Percentiles rank a stretch among this genome's conserved stretches.
Evolutionary conservation across 805 yeast species (phyloP).

Genomic region (Yamadazyma insecticola): DNA sequence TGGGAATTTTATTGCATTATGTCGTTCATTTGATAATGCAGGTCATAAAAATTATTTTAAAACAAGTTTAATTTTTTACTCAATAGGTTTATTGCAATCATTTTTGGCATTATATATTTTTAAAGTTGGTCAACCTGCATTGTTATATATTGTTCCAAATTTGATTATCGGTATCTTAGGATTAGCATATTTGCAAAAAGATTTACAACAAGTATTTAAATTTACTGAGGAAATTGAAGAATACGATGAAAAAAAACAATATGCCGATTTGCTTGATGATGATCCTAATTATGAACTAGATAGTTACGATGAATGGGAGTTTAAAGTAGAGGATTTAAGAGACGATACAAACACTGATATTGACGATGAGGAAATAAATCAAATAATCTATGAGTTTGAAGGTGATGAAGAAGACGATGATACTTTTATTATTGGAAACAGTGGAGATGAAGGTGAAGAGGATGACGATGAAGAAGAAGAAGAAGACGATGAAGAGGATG

Average conservation of each 20-base stretch:
- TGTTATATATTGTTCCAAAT: slow-evolving; percentile 58
- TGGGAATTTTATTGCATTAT: slow-evolving; percentile 47
- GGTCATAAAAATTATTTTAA: slow-evolving; percentile 50
- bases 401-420: slow-evolving; percentile 16
- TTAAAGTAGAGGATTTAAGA: slow-evolving; percentile 14
- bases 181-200: slow-evolving; percentile 37
- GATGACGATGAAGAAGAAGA: slow-evolving; percentile 2
- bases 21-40: slow-evolving; percentile 45
- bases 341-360: slow-evolving; percentile 17
- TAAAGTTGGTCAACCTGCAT: slow-evolving; percentile 60
- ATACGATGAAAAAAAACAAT: slow-evolving; percentile 3
- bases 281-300: slow-evolving; percentile 14
- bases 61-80: slow-evolving; percentile 44
- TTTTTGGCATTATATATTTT: slow-evolving; percentile 33
- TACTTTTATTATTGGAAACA: slow-evolving; percentile 10
- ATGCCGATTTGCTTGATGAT: too few relatives aligned
- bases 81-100: slow-evolving; percentile 42
- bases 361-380: slow-evolving; percentile 13
- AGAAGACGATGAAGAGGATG: slow-evolving; percentile 8
- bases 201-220: slow-evolving; percentile 35
- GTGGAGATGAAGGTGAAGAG: slow-evolving; percentile 5
- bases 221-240: slow-evolving; percentile 25
- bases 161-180: slow-evolving; percentile 24
- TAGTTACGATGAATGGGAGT: slow-evolving; percentile 13
- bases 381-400: slow-evolving; percentile 8